phyloP scores from a whole-genome alignment of 2,329 filamentous ascomycete genomes.

The Colletotrichum sp. region DNA sequence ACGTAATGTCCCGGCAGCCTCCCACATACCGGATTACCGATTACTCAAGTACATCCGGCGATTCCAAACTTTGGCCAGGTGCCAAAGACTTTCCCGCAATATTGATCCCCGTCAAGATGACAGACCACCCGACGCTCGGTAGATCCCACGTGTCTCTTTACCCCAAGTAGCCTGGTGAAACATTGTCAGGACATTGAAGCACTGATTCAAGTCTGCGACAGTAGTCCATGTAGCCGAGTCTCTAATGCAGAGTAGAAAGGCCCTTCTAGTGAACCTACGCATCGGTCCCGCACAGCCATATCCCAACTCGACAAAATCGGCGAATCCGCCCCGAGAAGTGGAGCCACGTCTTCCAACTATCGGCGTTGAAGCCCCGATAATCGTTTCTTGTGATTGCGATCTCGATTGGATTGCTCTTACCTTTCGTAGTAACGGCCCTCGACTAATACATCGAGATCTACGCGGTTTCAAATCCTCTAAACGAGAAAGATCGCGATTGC shows the following conservation, averaged over 20 bases:
- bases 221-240: not conserved
- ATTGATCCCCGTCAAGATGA: not conserved
- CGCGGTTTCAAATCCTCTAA: not conserved
- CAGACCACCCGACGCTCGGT: not conserved
- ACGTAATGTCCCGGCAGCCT: not conserved
- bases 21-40: not conserved
- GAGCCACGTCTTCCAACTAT: not conserved
- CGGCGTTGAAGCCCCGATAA: not conserved
- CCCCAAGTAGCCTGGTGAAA: not conserved
- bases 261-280: not conserved
- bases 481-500: not conserved
- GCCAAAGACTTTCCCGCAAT: not conserved
- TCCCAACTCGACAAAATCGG: not conserved
- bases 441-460: not conserved
- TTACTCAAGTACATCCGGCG: not conserved
- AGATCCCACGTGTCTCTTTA: not conserved
- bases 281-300: not conserved
- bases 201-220: not conserved
- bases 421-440: not conserved
- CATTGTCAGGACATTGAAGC: not conserved
- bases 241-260: not conserved
- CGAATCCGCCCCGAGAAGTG: not conserved
- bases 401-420: not conserved
- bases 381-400: not conserved
- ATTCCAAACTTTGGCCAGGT: not conserved